Conservation (phyloP, 768 basidiomycete species). For the Mycena belliarum region DNA sequence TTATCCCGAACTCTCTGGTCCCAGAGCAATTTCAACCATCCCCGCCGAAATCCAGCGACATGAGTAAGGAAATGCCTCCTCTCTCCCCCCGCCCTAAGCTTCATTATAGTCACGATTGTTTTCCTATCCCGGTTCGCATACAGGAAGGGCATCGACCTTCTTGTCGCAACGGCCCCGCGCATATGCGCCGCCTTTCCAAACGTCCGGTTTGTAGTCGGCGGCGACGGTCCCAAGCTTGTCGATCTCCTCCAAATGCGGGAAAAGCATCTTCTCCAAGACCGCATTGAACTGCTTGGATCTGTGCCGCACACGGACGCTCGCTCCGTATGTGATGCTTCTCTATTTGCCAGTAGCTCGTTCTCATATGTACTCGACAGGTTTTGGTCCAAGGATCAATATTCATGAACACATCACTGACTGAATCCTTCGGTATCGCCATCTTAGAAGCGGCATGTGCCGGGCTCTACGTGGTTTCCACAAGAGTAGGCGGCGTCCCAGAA, state of each 20-base stretch:
- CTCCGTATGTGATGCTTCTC: slow-evolving; percentile 48
- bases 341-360: background rate
- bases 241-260: slow-evolving; percentile 96
- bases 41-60: slow-evolving; percentile 44
- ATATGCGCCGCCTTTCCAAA: slow-evolving; percentile 86
- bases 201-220: slow-evolving; percentile 89
- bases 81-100: background rate
- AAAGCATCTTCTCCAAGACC: slow-evolving; percentile 84
- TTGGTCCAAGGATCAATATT: slow-evolving; percentile 86
- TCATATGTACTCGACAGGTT: slow-evolving; percentile 50
- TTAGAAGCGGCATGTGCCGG: slow-evolving; percentile 96
- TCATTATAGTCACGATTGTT: slow-evolving; percentile 80
- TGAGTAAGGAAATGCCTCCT: slow-evolving; percentile 44
- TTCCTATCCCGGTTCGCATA: slow-evolving; percentile 90
- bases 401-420: slow-evolving; percentile 93
- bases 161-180: slow-evolving; percentile 88
- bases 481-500: slow-evolving; percentile 94
- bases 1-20: slow-evolving; percentile 91
- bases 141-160: slow-evolving; percentile 93
- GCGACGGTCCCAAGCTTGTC: slow-evolving; percentile 93
- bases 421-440: slow-evolving; percentile 96
- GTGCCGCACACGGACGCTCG: slow-evolving; percentile 83
- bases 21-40: slow-evolving; percentile 83
- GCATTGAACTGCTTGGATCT: slow-evolving; percentile 86
- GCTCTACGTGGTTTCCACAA: slow-evolving; percentile 90